These are phyloP conservation scores for Digitaria exilis DNA, from an alignment of 202 grass and related monocot species.

Conservation along the genomic window DNA sequence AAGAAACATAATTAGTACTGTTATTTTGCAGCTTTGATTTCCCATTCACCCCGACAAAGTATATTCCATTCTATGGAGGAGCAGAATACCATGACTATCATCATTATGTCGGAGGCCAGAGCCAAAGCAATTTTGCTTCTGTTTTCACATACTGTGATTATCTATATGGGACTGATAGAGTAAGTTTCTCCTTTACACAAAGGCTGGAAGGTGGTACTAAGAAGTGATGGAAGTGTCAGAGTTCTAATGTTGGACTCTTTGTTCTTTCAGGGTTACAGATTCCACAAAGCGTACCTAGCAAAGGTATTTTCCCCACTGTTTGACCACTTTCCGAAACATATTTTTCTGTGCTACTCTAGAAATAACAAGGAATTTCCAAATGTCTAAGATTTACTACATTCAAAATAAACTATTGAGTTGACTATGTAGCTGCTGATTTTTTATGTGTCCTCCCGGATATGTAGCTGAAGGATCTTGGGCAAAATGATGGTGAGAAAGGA, in stretches of 20 bases:
- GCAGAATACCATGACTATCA: slow-evolving; percentile 96
- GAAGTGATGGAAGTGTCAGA: not conserved
- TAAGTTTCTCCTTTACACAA: slow-evolving; percentile 39
- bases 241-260: slow-evolving; percentile 29
- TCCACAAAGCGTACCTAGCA: slow-evolving; percentile 68
- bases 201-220: not conserved
- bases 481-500: slow-evolving; percentile 30
- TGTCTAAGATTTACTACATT: not conserved
- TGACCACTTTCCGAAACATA: not conserved
- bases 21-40: slow-evolving; percentile 79
- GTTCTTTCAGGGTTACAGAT: slow-evolving; percentile 78
- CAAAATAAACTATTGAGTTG: not conserved
- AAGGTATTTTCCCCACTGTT: slow-evolving; percentile 53
- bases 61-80: slow-evolving; percentile 92
- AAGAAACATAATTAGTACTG: not conserved
- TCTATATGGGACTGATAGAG: slow-evolving; percentile 87
- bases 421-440: slow-evolving; percentile 28
- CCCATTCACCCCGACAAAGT: slow-evolving; percentile 83
- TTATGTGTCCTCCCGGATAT: slow-evolving; percentile 6
- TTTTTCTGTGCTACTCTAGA: not conserved
- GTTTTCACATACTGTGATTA: slow-evolving; percentile 96
- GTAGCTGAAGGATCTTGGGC: slow-evolving; percentile 44
- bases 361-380: not conserved
- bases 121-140: slow-evolving; percentile 95
- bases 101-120: slow-evolving; percentile 85